These are phyloP conservation scores for Vitis hybrid DNA, from an alignment of 177 flowering plant genomes.

Conservation along the genomic window DNA sequence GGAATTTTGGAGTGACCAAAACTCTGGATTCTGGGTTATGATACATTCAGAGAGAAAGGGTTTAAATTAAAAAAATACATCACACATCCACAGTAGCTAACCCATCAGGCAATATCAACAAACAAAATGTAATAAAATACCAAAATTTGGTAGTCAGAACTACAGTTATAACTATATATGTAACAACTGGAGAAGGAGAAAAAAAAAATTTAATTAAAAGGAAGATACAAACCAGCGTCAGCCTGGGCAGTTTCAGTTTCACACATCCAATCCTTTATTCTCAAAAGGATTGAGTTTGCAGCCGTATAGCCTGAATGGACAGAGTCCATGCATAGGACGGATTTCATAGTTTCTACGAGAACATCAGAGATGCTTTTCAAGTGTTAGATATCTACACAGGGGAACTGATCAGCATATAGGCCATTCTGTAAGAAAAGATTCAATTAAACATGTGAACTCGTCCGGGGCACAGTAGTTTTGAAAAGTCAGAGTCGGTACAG, in stretches of 20 bases:
- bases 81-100: background rate
- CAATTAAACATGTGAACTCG: background rate
- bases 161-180: conserved; percentile 4
- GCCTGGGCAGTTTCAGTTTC: background rate
- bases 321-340: background rate
- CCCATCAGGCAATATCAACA: background rate
- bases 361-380: conserved; percentile 6
- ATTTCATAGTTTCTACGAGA: background rate
- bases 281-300: background rate
- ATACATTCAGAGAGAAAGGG: background rate
- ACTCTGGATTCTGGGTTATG: background rate
- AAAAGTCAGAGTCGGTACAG: background rate
- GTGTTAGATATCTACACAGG: conserved; percentile 10
- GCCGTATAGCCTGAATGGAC: background rate
- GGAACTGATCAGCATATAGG: background rate
- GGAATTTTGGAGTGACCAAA: background rate
- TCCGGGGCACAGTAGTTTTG: background rate
- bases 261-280: conserved; percentile 3
- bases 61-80: background rate
- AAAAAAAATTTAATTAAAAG: conserved; percentile 1
- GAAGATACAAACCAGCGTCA: conserved; percentile 10
- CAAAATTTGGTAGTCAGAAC: conserved; percentile 6
- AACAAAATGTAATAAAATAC: background rate
- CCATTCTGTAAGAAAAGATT: conserved; percentile 1
- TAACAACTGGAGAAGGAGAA: background rate